Evolutionary conservation across 257 asterid genomes (phyloP).

Genomic region (Scutellaria galericulata): DNA sequence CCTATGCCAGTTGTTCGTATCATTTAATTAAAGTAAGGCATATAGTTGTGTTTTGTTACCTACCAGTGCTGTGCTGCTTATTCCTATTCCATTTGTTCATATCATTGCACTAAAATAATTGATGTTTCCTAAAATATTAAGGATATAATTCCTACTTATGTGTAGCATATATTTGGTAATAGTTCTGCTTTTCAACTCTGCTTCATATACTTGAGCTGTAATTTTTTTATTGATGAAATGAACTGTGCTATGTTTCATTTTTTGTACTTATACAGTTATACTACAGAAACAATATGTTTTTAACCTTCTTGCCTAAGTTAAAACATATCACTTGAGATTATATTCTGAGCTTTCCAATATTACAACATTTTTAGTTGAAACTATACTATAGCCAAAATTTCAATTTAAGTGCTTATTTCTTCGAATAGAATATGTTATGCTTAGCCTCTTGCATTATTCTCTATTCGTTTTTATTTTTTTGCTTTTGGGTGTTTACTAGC

Average conservation of each 20-base stretch:
- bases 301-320: constrained; percentile 13
- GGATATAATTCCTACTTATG: background rate
- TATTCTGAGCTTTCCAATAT: constrained; percentile 8
- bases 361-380: background rate
- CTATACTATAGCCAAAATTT: background rate
- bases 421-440: constrained; percentile 1
- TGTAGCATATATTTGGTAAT: background rate
- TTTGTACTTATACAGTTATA: too few species aligned
- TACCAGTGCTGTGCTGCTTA: background rate
- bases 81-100: background rate
- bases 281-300: background rate
- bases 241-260: background rate
- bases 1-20: background rate
- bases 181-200: background rate
- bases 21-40: background rate
- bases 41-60: background rate
- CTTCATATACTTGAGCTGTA: background rate
- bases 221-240: background rate
- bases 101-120: background rate
- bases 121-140: constrained; percentile 1
- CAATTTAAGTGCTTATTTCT: constrained; percentile 4
- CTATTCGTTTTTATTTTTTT: constrained; percentile 13
- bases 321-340: background rate
- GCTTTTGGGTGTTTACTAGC: constrained; percentile 10
- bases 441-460: constrained; percentile 16